Conservation (phyloP, 441 rosid species). For the Corymbia calophylla region DNA sequence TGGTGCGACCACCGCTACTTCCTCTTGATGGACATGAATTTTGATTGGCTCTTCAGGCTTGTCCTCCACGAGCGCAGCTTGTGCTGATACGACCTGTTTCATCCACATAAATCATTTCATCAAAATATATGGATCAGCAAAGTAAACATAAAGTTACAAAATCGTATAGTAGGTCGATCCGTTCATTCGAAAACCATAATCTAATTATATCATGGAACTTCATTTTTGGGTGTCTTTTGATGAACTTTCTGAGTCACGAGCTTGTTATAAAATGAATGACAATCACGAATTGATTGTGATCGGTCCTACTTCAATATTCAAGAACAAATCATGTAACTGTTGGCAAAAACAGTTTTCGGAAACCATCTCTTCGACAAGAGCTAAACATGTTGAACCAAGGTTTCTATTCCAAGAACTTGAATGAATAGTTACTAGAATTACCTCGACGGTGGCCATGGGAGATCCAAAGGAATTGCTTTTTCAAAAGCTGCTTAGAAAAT, state of each 20-base stretch:
- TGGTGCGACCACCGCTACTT: background rate
- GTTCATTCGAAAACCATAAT: background rate
- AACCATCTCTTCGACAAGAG: background rate
- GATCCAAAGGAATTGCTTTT: background rate
- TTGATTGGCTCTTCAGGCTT: background rate
- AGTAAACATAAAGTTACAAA: background rate
- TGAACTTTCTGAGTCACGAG: background rate
- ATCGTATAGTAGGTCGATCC: background rate
- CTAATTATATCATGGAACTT: background rate
- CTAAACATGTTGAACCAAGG: background rate
- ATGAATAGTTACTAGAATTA: background rate
- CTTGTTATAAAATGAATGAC: background rate
- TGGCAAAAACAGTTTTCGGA: background rate
- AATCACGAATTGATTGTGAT: background rate
- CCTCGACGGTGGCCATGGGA: conserved; percentile 16
- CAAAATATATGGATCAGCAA: background rate
- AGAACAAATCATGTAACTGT: background rate
- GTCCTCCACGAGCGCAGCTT: conserved; percentile 1
- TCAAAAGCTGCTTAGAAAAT: background rate
- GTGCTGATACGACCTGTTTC: conserved; percentile 6
- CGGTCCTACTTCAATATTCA: background rate
- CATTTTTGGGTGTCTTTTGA: background rate
- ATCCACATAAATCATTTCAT: background rate
- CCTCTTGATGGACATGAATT: background rate
- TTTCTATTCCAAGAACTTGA: background rate